phyloP scores from a whole-genome alignment of 495 filamentous ascomycete species.

The Parathielavia appendiculata region DNA sequence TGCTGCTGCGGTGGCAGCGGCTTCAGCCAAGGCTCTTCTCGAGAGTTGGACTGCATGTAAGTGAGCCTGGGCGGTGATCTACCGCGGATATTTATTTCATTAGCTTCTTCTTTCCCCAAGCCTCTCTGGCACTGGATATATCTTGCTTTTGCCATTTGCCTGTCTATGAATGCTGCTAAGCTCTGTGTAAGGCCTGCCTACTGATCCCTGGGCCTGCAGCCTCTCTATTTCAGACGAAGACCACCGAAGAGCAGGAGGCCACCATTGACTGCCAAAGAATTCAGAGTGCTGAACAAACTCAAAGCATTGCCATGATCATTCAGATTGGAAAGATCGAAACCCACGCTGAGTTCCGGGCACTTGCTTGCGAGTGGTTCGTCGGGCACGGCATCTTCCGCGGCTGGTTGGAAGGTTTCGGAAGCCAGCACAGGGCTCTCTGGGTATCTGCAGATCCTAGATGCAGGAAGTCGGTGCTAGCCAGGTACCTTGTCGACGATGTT shows the following conservation, averaged over 20 bases:
- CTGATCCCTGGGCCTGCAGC: no score
- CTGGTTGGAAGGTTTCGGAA: slow-evolving; percentile 27
- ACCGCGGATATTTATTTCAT: no score
- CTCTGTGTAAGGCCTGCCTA: no score
- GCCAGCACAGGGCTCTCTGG: slow-evolving; percentile 34
- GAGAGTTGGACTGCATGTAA: slow-evolving; percentile 1
- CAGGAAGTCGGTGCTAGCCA: slow-evolving; percentile 51
- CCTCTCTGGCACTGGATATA: no score
- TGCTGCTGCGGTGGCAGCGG: slow-evolving; percentile 38
- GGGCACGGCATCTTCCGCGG: slow-evolving; percentile 29
- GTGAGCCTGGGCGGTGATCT: no score
- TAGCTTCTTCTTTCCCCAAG: no score
- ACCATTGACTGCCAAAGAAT: background rate
- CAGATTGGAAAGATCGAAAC: slow-evolving; percentile 40
- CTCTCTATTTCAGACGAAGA: no score
- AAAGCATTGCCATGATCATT: slow-evolving; percentile 27
- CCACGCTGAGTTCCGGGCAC: slow-evolving; percentile 34
- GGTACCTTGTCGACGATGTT: slow-evolving; percentile 39
- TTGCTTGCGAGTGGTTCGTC: slow-evolving; percentile 42
- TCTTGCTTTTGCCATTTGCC: no score
- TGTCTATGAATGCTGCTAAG: no score
- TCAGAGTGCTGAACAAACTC: slow-evolving; percentile 18
- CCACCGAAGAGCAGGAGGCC: background rate
- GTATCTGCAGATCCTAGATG: slow-evolving; percentile 53
- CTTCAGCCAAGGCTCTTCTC: slow-evolving; percentile 16